phyloP scores from a whole-genome alignment of 768 basidiomycete genomes.

The Pleurotus sapidus region DNA sequence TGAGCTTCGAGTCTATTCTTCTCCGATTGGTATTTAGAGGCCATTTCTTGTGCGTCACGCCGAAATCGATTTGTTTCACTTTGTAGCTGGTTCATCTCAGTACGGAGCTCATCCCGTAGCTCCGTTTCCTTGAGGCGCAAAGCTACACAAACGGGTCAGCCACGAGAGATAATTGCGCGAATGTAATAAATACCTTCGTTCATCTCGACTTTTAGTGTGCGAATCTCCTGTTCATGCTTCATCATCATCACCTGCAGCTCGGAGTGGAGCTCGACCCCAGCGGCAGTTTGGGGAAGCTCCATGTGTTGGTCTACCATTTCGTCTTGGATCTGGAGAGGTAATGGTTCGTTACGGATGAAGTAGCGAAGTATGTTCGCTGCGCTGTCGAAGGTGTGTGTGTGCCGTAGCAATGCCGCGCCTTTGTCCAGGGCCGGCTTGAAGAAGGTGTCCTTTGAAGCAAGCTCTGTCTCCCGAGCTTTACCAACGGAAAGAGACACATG shows the following conservation, averaged over 20 bases:
- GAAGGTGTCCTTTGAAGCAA: background rate
- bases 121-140: conserved; percentile 30
- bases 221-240: conserved; percentile 45
- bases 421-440: conserved; percentile 1
- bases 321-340: conserved; percentile 48
- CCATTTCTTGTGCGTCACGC: conserved; percentile 15
- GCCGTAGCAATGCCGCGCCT: background rate
- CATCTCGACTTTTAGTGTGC: conserved; percentile 43
- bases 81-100: conserved; percentile 30
- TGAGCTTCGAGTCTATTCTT: conserved; percentile 11
- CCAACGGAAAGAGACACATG: conserved; percentile 29
- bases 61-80: conserved; percentile 28
- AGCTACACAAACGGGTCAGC: background rate
- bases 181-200: conserved; percentile 16
- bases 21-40: background rate
- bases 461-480: conserved; percentile 6
- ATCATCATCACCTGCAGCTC: conserved; percentile 46
- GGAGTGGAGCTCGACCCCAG: conserved; percentile 48
- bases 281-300: conserved; percentile 47
- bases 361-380: conserved; percentile 11
- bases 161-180: no score
- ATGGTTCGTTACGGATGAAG: conserved; percentile 36
- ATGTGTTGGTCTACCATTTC: conserved; percentile 51
- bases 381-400: background rate
- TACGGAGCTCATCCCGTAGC: conserved; percentile 28